Base-by-base conservation (phyloP, 352 stramenopile genomes). In the Pythium aphanidermatum region DNA sequence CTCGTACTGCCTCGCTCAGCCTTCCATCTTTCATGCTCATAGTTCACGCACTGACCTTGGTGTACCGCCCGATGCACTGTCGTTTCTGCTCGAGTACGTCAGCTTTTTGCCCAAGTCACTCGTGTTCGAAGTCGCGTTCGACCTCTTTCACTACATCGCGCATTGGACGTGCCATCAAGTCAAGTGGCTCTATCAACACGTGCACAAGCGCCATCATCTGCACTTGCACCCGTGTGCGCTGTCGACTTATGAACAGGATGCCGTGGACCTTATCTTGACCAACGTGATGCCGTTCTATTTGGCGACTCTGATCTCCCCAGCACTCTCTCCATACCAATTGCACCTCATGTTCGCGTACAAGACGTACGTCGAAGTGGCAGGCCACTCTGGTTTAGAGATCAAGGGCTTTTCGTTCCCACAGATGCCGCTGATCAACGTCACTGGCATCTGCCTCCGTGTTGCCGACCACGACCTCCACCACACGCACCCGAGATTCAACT, bases 311-410 rank as follows among this genome's bases (percentile, higher is more conserved):
- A 17, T 89, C 26, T 65, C 60, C 9, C 64, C 71, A 12, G 32
- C 60, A 6, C 65, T 92, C 38, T 77, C 78, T 2, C 25, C 40
- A 17, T 32, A 74, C n/a, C 77, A 93, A 38, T 44, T 91, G 8
- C 67, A 91, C 9, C 40, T 95, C 30, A 47, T 95, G 14, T 80
- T 92, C 55, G 75, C 80, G 14, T 95, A 95, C 74, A 94, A 93
- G 61, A 81, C 81, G 38, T 95, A 93, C 63, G 80, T 95, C 25
- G 84, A 95, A 49, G 70, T 92, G 23, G 84, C 84, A 2, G 82
- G 84, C 13, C 82, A 94, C 58, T 89, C 55, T 6, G 84, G 84
- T 0, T 58, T 94, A 19, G 74, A 93, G 26, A 64, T 89, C 51
- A 91, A 90, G 42, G 82, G 80, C 35, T 90, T 80, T 28, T 93